phyloP scores from a whole-genome alignment of 352 stramenopile genomes.

The Phytophthora fragariae region DNA sequence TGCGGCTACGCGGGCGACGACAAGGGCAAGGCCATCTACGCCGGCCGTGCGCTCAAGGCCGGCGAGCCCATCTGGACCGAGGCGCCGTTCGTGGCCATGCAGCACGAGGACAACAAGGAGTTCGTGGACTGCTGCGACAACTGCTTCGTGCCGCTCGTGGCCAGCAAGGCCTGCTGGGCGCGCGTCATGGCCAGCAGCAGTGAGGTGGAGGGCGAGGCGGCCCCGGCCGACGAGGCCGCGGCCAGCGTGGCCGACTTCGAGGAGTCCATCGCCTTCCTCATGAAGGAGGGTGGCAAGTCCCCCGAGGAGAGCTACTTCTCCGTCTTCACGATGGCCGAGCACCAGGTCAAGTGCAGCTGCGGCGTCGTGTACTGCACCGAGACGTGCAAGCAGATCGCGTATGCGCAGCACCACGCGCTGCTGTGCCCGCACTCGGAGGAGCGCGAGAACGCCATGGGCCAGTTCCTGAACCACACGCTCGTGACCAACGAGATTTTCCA shows the following conservation, averaged over 20 bases:
- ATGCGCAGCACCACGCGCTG: slow-evolving; percentile 78
- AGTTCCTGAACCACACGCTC: slow-evolving; percentile 81
- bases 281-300: slow-evolving; percentile 71
- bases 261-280: slow-evolving; percentile 61
- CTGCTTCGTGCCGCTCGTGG: slow-evolving; percentile 81
- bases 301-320: slow-evolving; percentile 78
- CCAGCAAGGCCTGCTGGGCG: slow-evolving; percentile 67
- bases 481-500: slow-evolving; percentile 96
- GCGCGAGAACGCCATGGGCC: slow-evolving; percentile 69
- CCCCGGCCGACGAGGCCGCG: slow-evolving; percentile 50
- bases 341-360: slow-evolving; percentile 71
- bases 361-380: slow-evolving; percentile 89
- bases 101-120: slow-evolving; percentile 85
- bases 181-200: slow-evolving; percentile 47
- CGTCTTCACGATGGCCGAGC: slow-evolving; percentile 64
- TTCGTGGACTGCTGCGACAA: slow-evolving; percentile 83
- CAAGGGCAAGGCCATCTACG: slow-evolving; percentile 84
- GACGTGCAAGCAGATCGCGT: slow-evolving; percentile 73
- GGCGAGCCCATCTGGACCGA: slow-evolving; percentile 82
- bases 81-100: slow-evolving; percentile 76
- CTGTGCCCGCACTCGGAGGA: slow-evolving; percentile 67
- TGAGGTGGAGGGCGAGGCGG: slow-evolving; percentile 52
- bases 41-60: slow-evolving; percentile 55
- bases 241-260: slow-evolving; percentile 65
- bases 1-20: slow-evolving; percentile 57